A percentile compares a stretch with the other conserved stretches of the same genome.
These are phyloP conservation scores for Candida multigemmis DNA, from an alignment of 805 yeast genomes.

Conservation along the genomic window DNA sequence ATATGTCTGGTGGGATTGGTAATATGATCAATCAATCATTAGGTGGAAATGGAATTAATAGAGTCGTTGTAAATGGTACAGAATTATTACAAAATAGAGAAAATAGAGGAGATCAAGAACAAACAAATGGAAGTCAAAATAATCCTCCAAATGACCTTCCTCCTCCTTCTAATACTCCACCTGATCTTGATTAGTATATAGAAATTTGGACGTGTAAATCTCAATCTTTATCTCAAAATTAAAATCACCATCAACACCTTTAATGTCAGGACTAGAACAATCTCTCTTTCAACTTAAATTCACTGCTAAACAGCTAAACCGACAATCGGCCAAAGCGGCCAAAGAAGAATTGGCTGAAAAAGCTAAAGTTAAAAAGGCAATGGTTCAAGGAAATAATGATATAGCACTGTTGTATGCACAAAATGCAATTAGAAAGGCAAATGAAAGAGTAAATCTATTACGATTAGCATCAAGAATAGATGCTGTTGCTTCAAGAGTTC, in stretches of 20 bases:
- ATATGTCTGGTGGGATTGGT: slow-evolving; percentile 5
- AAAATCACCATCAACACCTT: no score
- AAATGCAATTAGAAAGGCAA: slow-evolving; percentile 86
- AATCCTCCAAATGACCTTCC: slow-evolving; percentile 1
- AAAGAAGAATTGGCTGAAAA: slow-evolving; percentile 86
- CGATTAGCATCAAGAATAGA: slow-evolving; percentile 85
- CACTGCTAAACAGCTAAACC: slow-evolving; percentile 85
- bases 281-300: slow-evolving; percentile 66
- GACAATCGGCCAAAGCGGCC: slow-evolving; percentile 85
- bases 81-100: not conserved
- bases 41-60: slow-evolving; percentile 4
- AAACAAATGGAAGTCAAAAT: not conserved
- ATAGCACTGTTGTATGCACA: slow-evolving; percentile 93
- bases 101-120: not conserved
- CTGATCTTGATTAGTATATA: slow-evolving; percentile 1
- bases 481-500: slow-evolving; percentile 92
- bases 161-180: not conserved
- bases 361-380: slow-evolving; percentile 81
- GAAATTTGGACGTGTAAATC: no score
- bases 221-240: no score
- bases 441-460: slow-evolving; percentile 74
- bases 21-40: slow-evolving; percentile 5
- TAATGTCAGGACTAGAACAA: slow-evolving; percentile 35
- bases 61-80: not conserved
- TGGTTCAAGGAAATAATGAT: slow-evolving; percentile 78